Percentiles rank a stretch among this genome's conserved stretches.
Conservation (phyloP, 1,139 yeast genomes). For the Pichia kudriavzevii region DNA sequence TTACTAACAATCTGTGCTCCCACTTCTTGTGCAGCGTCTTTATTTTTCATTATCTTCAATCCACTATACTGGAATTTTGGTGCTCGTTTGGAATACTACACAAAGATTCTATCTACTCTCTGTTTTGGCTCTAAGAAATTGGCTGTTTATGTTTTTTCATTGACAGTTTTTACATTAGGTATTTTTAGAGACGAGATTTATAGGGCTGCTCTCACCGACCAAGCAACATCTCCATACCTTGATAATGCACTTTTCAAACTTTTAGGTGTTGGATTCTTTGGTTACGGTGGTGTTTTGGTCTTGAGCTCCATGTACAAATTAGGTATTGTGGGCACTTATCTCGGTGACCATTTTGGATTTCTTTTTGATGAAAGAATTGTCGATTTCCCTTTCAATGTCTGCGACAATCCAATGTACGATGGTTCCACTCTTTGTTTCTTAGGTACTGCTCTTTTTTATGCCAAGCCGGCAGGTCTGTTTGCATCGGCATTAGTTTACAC, state of each 20-base stretch:
- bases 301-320: constrained; percentile 83
- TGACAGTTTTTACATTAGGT: constrained; percentile 78
- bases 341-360: constrained; percentile 96
- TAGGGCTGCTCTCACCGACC: constrained; percentile 56
- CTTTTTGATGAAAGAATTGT: constrained; percentile 85
- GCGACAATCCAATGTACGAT: constrained; percentile 93
- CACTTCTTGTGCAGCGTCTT: constrained; percentile 29
- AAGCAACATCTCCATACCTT: constrained; percentile 40
- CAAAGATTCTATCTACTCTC: constrained; percentile 65
- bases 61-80: constrained; percentile 94
- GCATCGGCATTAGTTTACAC: constrained; percentile 65
- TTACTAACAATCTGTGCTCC: no score
- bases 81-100: constrained; percentile 77
- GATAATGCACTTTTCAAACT: constrained; percentile 33
- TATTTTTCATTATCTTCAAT: constrained; percentile 70
- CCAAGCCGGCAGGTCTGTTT: constrained; percentile 80
- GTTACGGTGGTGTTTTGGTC: constrained; percentile 72
- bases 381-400: constrained; percentile 87
- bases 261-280: constrained; percentile 43
- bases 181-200: constrained; percentile 72
- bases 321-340: constrained; percentile 92
- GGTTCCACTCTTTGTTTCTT: constrained; percentile 85
- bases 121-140: constrained; percentile 56
- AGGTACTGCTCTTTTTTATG: constrained; percentile 85
- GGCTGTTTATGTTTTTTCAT: constrained; percentile 82